Percentiles rank a stretch among this genome's conserved stretches.
Evolutionary conservation across 257 asterid genomes (phyloP).

Genomic region (Rubia yunnanensis): DNA sequence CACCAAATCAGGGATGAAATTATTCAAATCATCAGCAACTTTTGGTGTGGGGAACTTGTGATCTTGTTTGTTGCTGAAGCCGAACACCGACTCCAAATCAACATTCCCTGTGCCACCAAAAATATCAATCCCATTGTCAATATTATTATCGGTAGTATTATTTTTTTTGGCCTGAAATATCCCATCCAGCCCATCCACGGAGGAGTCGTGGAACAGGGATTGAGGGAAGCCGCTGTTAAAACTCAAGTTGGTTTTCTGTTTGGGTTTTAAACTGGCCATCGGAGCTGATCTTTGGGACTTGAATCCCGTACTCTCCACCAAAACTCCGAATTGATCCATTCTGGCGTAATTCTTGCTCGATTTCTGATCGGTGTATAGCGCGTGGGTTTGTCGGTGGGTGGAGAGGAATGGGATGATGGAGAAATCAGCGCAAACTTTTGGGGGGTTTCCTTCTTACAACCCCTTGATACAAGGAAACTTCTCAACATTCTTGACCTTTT

Average conservation of each 20-base stretch:
- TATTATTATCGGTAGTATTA: conserved; percentile 16
- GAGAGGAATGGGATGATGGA: neutral
- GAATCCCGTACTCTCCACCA: conserved; percentile 78
- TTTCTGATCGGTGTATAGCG: neutral
- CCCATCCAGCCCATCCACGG: conserved; percentile 65
- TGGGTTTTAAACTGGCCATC: conserved; percentile 56
- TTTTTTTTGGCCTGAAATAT: conserved; percentile 35
- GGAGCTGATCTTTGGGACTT: conserved; percentile 68
- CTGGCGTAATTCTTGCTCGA: neutral
- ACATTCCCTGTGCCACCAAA: conserved; percentile 43
- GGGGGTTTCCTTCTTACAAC: neutral
- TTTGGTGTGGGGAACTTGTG: conserved; percentile 18
- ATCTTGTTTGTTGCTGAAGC: conserved; percentile 12
- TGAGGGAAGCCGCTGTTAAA: conserved; percentile 17
- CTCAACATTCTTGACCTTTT: neutral
- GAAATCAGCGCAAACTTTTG: conserved; percentile 7
- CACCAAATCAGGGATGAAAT: conserved; percentile 48
- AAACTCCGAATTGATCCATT: conserved; percentile 83
- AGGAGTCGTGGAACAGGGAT: conserved; percentile 22
- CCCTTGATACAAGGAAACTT: neutral
- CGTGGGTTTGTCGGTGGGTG: conserved; percentile 1
- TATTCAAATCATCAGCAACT: conserved; percentile 50
- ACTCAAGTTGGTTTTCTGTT: conserved; percentile 22
- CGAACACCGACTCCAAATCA: conserved; percentile 52
- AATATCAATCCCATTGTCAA: conserved; percentile 34